Evolutionary conservation across 2,329 filamentous ascomycete species (phyloP).

Genomic region (Sordariomycetes sp.): DNA sequence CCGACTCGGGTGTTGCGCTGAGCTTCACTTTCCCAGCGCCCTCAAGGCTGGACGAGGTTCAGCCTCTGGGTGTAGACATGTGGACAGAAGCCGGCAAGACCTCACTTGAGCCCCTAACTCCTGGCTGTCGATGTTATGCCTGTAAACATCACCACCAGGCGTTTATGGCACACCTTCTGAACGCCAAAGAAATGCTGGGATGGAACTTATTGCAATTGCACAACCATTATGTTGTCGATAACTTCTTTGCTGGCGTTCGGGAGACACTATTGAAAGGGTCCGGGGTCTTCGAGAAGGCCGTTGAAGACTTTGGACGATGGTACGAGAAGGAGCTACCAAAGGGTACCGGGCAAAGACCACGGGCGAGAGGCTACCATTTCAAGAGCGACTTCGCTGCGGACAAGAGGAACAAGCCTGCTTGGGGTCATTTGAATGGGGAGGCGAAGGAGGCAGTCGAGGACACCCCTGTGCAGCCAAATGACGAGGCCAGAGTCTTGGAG

Average conservation of each 20-base stretch:
- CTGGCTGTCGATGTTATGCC: constrained; percentile 69
- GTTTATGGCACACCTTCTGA: constrained; percentile 78
- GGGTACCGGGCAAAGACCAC: constrained; percentile 68
- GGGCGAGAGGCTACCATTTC: constrained; percentile 74
- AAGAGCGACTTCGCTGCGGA: constrained; percentile 58
- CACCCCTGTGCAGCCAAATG: constrained; percentile 38
- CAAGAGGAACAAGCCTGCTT: constrained; percentile 60
- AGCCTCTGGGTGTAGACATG: constrained; percentile 66
- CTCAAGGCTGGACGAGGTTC: constrained; percentile 5
- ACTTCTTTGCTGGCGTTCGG: constrained; percentile 68
- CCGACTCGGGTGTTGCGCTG: constrained; percentile 79
- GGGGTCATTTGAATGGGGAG: constrained; percentile 42
- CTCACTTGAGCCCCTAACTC: constrained; percentile 51
- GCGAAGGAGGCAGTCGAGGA: constrained; percentile 41
- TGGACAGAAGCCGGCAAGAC: constrained; percentile 56
- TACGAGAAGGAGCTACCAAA: constrained; percentile 68
- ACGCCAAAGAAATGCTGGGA: constrained; percentile 91
- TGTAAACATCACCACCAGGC: constrained; percentile 79
- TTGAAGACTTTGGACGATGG: constrained; percentile 28
- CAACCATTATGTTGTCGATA: constrained; percentile 65
- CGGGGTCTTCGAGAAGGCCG: constrained; percentile 47
- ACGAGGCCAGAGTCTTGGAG: constrained; percentile 38
- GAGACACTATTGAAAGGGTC: constrained; percentile 42
- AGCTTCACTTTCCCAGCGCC: constrained; percentile 62
- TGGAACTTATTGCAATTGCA: constrained; percentile 92